A percentile compares a stretch with the other conserved stretches of the same genome.
phyloP scores from a whole-genome alignment of 2,329 filamentous ascomycete genomes.

The Penicillium glabrum region DNA sequence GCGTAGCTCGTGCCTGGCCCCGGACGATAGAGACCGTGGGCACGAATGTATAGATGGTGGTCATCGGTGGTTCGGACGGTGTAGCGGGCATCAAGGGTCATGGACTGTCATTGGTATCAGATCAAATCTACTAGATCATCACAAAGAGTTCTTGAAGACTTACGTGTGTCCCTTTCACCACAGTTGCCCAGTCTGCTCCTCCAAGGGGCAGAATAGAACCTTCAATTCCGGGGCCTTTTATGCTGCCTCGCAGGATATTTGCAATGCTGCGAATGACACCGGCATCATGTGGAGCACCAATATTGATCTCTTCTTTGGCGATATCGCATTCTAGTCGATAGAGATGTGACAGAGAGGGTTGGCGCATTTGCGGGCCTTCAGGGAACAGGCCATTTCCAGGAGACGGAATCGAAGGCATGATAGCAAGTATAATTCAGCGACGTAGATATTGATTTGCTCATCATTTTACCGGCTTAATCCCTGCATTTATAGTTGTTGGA shows the following conservation, averaged over 20 bases:
- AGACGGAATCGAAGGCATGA: conserved; percentile 11
- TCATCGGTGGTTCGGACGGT: conserved; percentile 21
- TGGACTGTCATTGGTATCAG: conserved; percentile 15
- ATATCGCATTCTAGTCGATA: conserved; percentile 27
- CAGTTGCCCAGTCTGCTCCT: conserved; percentile 24
- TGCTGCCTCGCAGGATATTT: conserved; percentile 21
- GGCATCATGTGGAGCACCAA: conserved; percentile 22
- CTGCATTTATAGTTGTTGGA: neutral
- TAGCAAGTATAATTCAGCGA: neutral
- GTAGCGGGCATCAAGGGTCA: conserved; percentile 24
- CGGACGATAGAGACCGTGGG: conserved; percentile 25
- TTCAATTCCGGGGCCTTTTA: conserved; percentile 24
- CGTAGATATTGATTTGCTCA: neutral
- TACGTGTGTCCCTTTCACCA: conserved; percentile 26
- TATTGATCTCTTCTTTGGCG: conserved; percentile 19
- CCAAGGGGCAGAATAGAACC: conserved; percentile 21
- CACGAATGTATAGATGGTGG: conserved; percentile 24
- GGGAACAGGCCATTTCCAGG: conserved; percentile 24
- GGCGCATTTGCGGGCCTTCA: conserved; percentile 24
- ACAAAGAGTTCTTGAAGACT: neutral
- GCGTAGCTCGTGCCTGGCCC: conserved; percentile 24
- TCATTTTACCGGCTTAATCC: neutral
- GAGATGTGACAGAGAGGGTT: conserved; percentile 19
- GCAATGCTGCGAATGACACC: conserved; percentile 23
- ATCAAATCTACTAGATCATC: neutral